phyloP scores from a whole-genome alignment of 805 yeast genomes.

The Ogataea henricii region DNA sequence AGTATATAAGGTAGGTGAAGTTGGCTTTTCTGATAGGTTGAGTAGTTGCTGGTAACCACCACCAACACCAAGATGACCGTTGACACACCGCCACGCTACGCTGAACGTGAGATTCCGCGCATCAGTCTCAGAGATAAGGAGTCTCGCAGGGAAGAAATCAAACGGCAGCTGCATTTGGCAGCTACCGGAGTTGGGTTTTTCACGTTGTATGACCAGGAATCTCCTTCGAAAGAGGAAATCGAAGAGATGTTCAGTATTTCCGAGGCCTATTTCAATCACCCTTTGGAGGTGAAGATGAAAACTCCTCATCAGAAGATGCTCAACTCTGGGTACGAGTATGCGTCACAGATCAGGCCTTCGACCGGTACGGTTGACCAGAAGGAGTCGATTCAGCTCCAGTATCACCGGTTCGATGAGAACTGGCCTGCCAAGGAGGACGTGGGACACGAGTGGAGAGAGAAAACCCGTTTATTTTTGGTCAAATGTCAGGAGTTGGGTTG shows the following conservation, averaged over 20 bases:
- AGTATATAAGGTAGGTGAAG: neutral
- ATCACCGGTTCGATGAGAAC: conserved; percentile 32
- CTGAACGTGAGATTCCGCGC: conserved; percentile 32
- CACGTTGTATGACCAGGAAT: conserved; percentile 34
- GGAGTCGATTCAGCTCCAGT: conserved; percentile 36
- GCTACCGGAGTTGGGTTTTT: conserved; percentile 36
- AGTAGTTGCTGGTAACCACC: no score
- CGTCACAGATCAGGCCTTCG: conserved; percentile 38
- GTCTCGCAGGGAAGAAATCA: conserved; percentile 34
- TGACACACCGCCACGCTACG: conserved; percentile 6
- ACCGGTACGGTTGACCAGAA: conserved; percentile 38
- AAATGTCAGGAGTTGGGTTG: conserved; percentile 31
- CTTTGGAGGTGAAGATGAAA: conserved; percentile 31
- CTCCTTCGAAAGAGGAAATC: conserved; percentile 34
- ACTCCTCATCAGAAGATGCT: conserved; percentile 35
- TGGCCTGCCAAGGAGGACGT: conserved; percentile 37
- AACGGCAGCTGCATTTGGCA: conserved; percentile 32
- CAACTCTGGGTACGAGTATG: conserved; percentile 38
- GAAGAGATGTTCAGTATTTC: conserved; percentile 31
- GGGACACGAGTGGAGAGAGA: conserved; percentile 33
- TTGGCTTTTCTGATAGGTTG: no score
- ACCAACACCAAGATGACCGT: neutral
- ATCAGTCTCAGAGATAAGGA: conserved; percentile 31
- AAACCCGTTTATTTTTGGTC: conserved; percentile 24
- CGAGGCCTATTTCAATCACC: conserved; percentile 27